Percentiles rank a stretch among this genome's conserved stretches.
These are phyloP conservation scores for Ceratocystis smalleyi DNA, from an alignment of 2,329 filamentous ascomycete genomes.

Conservation along the genomic window DNA sequence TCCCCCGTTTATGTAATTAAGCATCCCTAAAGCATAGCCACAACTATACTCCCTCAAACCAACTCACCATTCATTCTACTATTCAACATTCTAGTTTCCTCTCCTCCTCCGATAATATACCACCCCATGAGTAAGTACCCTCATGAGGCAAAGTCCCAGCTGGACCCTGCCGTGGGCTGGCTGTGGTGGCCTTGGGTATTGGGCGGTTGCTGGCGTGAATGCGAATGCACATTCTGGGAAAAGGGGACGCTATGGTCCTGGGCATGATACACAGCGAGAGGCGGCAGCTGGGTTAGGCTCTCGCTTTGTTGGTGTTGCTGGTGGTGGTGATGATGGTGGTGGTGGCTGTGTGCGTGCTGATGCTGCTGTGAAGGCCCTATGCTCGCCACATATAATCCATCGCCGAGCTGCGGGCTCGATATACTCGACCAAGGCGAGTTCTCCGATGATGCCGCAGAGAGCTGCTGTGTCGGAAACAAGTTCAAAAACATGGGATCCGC, in stretches of 20 bases:
- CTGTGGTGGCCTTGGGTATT: neutral
- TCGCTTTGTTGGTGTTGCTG: neutral
- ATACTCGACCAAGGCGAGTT: neutral
- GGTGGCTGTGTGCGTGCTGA: neutral
- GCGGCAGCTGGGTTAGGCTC: neutral
- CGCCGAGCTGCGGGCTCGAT: neutral
- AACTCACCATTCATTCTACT: too few species aligned
- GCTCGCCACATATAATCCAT: neutral
- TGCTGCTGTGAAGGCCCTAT: neutral
- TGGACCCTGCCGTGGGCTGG: neutral
- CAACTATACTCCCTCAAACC: neutral
- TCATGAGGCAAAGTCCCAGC: neutral
- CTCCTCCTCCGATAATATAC: too few species aligned
- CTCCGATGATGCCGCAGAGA: neutral
- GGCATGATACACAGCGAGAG: neutral
- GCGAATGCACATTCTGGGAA: neutral
- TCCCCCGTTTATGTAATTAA: neutral
- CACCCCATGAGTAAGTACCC: too few species aligned
- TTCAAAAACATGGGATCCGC: neutral
- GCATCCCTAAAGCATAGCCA: neutral
- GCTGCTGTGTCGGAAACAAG: neutral
- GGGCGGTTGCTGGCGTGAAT: neutral
- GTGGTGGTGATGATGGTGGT: neutral
- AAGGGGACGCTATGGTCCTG: neutral
- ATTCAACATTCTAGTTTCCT: too few species aligned